These are phyloP conservation scores for Zostera marina DNA, from an alignment of 116 monocot species.

Conservation along the genomic window DNA sequence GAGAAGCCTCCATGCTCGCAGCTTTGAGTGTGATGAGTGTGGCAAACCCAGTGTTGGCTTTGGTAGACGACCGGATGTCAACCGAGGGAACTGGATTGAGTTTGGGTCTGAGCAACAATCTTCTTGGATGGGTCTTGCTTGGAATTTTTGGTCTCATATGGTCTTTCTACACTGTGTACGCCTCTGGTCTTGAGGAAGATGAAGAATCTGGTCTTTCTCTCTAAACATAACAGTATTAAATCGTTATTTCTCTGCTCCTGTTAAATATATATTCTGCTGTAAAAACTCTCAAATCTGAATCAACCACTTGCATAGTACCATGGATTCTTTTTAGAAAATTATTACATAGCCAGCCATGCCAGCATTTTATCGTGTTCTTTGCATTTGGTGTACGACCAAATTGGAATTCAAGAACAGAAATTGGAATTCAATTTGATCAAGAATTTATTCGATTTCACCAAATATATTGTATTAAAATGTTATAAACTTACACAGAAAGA, in stretches of 20 bases:
- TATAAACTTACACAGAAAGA: too few species aligned
- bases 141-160: background rate
- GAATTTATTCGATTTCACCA: too few species aligned
- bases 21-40: background rate
- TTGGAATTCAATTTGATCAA: too few species aligned
- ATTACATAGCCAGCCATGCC: too few species aligned
- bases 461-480: too few species aligned
- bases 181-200: background rate
- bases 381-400: too few species aligned
- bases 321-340: too few species aligned
- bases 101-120: constrained; percentile 79
- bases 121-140: constrained; percentile 5
- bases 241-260: background rate
- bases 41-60: constrained; percentile 11
- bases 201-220: constrained; percentile 22
- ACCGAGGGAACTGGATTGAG: constrained; percentile 88
- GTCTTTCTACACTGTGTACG: constrained; percentile 24
- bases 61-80: constrained; percentile 83
- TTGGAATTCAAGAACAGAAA: too few species aligned
- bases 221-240: background rate
- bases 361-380: too few species aligned
- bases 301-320: too few species aligned
- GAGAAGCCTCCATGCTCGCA: constrained; percentile 3
- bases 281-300: background rate
- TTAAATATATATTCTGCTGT: background rate